Evolutionary conservation across 306 rosid genomes (phyloP).

Genomic region (Sesbania bispinosa): DNA sequence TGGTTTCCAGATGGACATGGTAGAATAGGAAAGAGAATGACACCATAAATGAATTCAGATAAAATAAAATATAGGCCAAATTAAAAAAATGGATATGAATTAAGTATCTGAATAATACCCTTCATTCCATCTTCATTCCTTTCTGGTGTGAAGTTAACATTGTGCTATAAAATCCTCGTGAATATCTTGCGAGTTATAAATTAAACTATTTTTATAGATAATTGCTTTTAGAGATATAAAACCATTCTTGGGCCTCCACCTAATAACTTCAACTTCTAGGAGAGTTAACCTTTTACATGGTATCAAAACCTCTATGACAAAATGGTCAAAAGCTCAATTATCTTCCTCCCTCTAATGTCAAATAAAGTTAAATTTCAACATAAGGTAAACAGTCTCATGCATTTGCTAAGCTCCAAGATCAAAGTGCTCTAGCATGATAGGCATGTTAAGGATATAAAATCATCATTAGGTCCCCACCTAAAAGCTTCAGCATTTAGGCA

Average conservation of each 20-base stretch:
- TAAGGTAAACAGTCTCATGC: not conserved
- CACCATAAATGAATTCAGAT: not conserved
- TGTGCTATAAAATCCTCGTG: not conserved
- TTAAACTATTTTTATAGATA: not conserved
- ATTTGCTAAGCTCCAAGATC: too few relatives aligned
- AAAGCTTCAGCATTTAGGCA: not conserved
- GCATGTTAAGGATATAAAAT: not conserved
- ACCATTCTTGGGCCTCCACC: not conserved
- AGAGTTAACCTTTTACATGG: too few relatives aligned
- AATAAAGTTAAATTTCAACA: not conserved
- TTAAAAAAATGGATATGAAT: not conserved
- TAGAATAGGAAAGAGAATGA: conserved; percentile 1
- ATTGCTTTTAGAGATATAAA: not conserved
- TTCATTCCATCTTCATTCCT: not conserved
- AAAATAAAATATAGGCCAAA: not conserved
- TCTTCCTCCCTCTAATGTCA: not conserved
- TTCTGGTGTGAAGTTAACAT: not conserved
- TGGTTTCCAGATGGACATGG: not conserved
- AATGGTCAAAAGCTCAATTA: not conserved
- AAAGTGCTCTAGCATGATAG: not conserved
- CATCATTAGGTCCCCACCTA: not conserved
- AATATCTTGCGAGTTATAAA: not conserved
- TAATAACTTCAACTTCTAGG: not conserved
- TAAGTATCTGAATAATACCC: not conserved
- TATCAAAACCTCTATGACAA: not conserved